Evolutionary conservation across 805 yeast species (phyloP).

Genomic region (Wickerhamomyces bovis): DNA sequence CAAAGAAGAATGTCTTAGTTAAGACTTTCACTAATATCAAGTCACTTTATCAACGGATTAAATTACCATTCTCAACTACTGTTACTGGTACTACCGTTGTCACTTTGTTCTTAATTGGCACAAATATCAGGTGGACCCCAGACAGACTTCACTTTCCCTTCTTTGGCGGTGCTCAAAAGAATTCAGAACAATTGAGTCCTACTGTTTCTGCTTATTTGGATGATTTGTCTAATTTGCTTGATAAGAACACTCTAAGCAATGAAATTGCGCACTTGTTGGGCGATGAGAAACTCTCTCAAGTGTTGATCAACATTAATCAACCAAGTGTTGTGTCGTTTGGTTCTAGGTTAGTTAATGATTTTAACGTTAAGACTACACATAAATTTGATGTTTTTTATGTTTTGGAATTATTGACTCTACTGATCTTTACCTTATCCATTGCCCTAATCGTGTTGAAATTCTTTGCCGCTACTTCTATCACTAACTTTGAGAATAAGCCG

Average conservation of each 20-base stretch:
- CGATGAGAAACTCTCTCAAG: conserved; percentile 4
- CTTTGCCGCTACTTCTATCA: conserved; percentile 23
- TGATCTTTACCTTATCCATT: conserved; percentile 46
- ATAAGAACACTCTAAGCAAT: conserved; percentile 15
- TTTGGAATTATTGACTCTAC: conserved; percentile 48
- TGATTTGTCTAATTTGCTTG: conserved; percentile 11
- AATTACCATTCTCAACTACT: conserved; percentile 31
- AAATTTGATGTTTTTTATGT: conserved; percentile 45
- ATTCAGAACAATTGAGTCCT: not conserved
- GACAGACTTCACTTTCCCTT: conserved; percentile 7
- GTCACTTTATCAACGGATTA: conserved; percentile 22
- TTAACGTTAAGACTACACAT: conserved; percentile 28
- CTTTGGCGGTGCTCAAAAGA: not conserved
- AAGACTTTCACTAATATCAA: conserved; percentile 1
- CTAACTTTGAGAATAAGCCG: conserved; percentile 16
- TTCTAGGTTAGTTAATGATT: not conserved
- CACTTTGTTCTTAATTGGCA: conserved; percentile 23
- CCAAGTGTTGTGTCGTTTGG: conserved; percentile 21
- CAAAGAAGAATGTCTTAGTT: not conserved
- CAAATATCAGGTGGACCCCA: conserved; percentile 31
- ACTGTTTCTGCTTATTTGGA: not conserved
- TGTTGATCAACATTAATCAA: conserved; percentile 20
- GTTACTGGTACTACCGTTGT: conserved; percentile 26
- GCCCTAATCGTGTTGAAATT: conserved; percentile 39
- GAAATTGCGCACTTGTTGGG: conserved; percentile 12